Evolutionary conservation across 2,329 filamentous ascomycete genomes (phyloP), one percentile per base, ranked within the genome.

Genomic region (Phialophora chinensis): DNA sequence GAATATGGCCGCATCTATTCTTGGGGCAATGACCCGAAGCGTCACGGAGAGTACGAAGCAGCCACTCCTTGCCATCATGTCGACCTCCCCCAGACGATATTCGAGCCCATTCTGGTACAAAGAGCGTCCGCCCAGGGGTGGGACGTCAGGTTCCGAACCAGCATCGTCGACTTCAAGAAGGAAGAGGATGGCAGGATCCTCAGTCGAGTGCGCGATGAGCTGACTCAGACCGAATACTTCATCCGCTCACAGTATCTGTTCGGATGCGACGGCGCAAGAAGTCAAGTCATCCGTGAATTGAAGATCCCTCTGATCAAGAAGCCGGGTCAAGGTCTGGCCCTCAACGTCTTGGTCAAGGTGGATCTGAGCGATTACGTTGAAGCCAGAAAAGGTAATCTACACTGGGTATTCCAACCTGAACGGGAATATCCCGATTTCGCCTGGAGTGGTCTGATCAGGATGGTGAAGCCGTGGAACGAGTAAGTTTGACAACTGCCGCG

Each of bases 381-480:
- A 61, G 75, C 81, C 59, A 80, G 86, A 0, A 80, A 78, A 31
- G 87, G 86, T 0, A 88, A 88, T 71, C 77, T 89, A 20, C 87
- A 90, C 73, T 88, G 85, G 83, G 78, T 87, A 1, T 78, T 89
- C 72, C 81, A 83, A 68, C 86, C 87, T 0, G 83, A 86, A 64
- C 75, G 74, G 2, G 82, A 86, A 61, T 77, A 83, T 61, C 83
- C 84, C 0, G 77, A 77, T 0, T 88, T 84, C 75, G 85, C 79
- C 0, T 86, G 83, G 81, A 77, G 78, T 35, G 76, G 74, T 2
- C 75, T 86, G 69, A 78, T 83, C 2, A 79, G 87, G 27, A 88
- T 89, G 86, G 86, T 89, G 4, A 86, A 84, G 76, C 83, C 86
- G 0, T 89, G 87, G 87, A 73, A 84, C 69, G 84, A 89, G 77